Conservation (phyloP, 768 basidiomycete species). For the Suillus paluster region DNA sequence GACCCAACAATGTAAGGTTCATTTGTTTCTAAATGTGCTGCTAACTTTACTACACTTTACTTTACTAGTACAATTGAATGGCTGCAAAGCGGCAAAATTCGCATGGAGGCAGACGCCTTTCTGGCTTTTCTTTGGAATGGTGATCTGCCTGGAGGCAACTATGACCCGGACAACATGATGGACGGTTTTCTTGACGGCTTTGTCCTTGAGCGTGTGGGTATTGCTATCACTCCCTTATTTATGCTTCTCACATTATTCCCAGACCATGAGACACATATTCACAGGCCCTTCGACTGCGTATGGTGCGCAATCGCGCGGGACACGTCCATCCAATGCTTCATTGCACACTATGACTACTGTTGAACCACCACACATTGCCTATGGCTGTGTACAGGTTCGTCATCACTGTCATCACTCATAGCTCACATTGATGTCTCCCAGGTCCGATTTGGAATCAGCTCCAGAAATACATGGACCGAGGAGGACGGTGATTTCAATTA, state of each 20-base stretch:
- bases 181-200: background rate
- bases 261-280: too few species aligned
- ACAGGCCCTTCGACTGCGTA: too few species aligned
- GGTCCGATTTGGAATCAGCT: too few species aligned
- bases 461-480: constrained; percentile 1
- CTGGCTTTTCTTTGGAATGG: background rate
- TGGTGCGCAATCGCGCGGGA: too few species aligned
- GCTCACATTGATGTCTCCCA: too few species aligned
- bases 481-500: constrained; percentile 7
- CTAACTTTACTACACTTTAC: background rate
- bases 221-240: background rate
- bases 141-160: background rate
- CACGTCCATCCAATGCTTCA: too few species aligned
- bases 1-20: constrained; percentile 1
- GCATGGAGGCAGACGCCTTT: background rate
- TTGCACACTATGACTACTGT: too few species aligned
- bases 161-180: too few species aligned
- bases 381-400: too few species aligned
- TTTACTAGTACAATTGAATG: background rate
- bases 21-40: too few species aligned
- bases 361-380: too few species aligned
- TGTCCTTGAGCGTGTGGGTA: background rate
- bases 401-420: too few species aligned
- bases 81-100: background rate
- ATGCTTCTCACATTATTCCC: background rate